Evolutionary conservation across 495 filamentous ascomycete species (phyloP).

Genomic region (Penicillium maclennaniae): DNA sequence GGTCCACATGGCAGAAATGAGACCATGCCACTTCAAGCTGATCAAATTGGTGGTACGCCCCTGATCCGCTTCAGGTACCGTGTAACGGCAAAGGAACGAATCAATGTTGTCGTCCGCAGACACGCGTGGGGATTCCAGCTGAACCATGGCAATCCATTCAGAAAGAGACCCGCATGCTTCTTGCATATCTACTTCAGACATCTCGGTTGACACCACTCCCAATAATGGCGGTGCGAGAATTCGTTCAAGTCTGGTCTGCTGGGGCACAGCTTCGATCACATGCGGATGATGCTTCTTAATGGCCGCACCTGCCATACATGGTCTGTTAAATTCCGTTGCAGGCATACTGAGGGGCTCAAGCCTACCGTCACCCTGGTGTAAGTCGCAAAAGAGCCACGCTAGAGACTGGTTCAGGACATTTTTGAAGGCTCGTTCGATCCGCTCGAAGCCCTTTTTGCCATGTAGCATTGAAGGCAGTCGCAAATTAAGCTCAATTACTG

Average conservation of each 20-base stretch:
- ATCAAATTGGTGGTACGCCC: conserved; percentile 25
- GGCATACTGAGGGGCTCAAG: background rate
- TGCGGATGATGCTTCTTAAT: conserved; percentile 53
- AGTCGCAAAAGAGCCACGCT: conserved; percentile 79
- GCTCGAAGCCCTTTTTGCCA: conserved; percentile 87
- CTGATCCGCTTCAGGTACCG: conserved; percentile 48
- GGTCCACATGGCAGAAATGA: conserved; percentile 42
- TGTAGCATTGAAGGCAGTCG: conserved; percentile 77
- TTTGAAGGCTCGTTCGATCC: conserved; percentile 77
- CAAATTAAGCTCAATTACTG: conserved; percentile 80
- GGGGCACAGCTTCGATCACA: conserved; percentile 33
- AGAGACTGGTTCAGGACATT: conserved; percentile 70
- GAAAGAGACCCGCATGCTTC: conserved; percentile 62
- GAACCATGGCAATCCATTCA: conserved; percentile 81
- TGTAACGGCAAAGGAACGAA: conserved; percentile 77
- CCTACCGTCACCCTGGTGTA: conserved; percentile 35
- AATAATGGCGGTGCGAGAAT: conserved; percentile 50
- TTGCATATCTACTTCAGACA: conserved; percentile 47
- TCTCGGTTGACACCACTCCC: conserved; percentile 33
- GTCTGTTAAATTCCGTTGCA: conserved; percentile 1
- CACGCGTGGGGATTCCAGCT: conserved; percentile 70
- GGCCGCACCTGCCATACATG: conserved; percentile 35
- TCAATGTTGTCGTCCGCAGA: conserved; percentile 65
- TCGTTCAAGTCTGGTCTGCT: conserved; percentile 25
- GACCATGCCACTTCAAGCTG: conserved; percentile 46